Percentiles rank a stretch among this genome's conserved stretches.
These are phyloP conservation scores for Viola odorata DNA, from an alignment of 345 rosid species.

Conservation along the genomic window DNA sequence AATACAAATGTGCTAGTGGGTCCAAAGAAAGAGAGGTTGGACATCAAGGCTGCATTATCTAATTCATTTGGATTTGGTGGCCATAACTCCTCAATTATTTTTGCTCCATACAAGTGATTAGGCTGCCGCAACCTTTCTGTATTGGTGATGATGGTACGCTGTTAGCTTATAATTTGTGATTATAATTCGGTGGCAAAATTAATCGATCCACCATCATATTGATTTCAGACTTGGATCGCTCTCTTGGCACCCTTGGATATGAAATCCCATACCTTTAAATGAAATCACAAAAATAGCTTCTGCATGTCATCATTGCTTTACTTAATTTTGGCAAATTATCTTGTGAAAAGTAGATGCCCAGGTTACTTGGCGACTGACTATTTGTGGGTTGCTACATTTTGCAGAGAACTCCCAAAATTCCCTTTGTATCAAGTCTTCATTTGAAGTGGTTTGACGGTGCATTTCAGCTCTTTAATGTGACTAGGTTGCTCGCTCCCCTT, in stretches of 20 bases:
- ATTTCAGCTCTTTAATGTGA: neutral
- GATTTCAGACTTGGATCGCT: too few species aligned
- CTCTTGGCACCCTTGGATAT: too few species aligned
- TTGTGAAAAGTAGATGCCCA: too few species aligned
- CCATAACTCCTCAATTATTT: conserved; percentile 91
- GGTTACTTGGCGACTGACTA: neutral
- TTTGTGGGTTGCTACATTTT: neutral
- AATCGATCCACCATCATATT: neutral
- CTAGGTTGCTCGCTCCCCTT: conserved; percentile 2
- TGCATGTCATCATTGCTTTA: too few species aligned
- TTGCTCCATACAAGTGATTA: conserved; percentile 75
- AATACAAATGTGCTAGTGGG: conserved; percentile 68
- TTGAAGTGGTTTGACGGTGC: neutral
- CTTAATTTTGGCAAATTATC: too few species aligned
- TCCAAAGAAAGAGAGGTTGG: conserved; percentile 71
- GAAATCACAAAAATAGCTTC: too few species aligned
- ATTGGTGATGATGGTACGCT: conserved; percentile 8
- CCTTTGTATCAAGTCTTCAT: neutral
- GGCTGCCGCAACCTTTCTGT: neutral
- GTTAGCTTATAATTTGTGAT: too few species aligned
- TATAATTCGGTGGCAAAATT: neutral
- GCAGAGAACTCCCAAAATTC: neutral
- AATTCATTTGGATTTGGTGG: conserved; percentile 96
- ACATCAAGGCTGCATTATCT: conserved; percentile 77
- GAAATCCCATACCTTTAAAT: too few species aligned